Percentiles rank a stretch among this genome's conserved stretches.
phyloP scores from a whole-genome alignment of 208 protist species.

The Acanthamoeba royreba region DNA sequence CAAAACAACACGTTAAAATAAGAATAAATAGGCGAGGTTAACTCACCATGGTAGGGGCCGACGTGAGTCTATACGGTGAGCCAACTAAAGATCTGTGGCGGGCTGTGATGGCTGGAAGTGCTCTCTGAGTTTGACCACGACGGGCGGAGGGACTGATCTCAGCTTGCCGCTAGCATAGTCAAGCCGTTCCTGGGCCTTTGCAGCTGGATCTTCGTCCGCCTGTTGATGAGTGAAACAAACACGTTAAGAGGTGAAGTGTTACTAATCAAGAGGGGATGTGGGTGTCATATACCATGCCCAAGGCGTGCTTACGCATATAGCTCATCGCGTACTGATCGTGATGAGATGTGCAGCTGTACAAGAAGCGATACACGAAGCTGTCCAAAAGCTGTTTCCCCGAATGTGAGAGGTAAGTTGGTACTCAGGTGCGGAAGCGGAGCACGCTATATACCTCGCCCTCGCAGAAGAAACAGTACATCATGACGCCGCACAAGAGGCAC shows the following conservation, averaged over 20 bases:
- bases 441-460: not conserved
- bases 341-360: not conserved
- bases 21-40: not conserved
- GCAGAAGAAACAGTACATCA: constrained; percentile 25
- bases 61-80: not conserved
- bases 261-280: not conserved
- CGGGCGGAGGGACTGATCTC: not conserved
- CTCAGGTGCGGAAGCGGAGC: not conserved
- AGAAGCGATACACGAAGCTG: constrained; percentile 1
- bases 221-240: too few species aligned
- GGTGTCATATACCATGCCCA: not conserved
- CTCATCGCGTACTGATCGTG: not conserved
- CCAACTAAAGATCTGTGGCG: not conserved
- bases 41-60: not conserved
- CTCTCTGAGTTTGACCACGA: not conserved
- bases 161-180: not conserved
- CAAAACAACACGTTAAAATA: too few species aligned
- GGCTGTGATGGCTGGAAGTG: not conserved
- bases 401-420: not conserved
- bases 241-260: too few species aligned
- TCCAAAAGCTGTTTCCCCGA: not conserved
- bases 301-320: not conserved
- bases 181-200: not conserved
- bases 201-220: not conserved
- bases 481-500: not conserved